Evolutionary conservation across 106 monocot genomes (phyloP), one percentile per base, ranked within the genome.

Genomic region (Amphibolis antarctica): DNA sequence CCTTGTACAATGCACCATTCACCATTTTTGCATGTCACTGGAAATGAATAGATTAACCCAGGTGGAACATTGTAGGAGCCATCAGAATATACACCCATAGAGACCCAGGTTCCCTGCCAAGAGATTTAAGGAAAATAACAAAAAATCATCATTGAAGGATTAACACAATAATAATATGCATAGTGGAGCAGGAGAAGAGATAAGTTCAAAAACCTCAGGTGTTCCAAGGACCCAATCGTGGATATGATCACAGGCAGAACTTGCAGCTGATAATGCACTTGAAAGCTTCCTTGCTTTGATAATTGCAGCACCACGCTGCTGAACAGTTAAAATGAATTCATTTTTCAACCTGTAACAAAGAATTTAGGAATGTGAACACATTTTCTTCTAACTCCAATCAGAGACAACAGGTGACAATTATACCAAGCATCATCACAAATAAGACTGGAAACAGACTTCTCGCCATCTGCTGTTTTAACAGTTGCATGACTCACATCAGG

Each of bases 41-140:
- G 92, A 73, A 80, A 92, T 24, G 92, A 92, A 68, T 88, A 92
- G 42, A 92, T 85, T 28, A 92, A 62, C 44, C 92, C 92, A 63
- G 84, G 69, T 13, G 88, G 92, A 23, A 92, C 79, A 71, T 80
- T 69, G 57, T 92, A 92, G 2, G 92, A 92, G 42, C 88, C 92
- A 75, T 92, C 92, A 64, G 92, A 92, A 64, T 86, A 92, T 10
- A 92, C 92, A 26, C 92, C 92, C 92, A 92, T 92, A 58, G 92
- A 92, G 42, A 86, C 92, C 79, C 77, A 92, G 19, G 83, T 86
- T 63, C 86, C 92, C 92, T 92, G 69, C 13, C 10, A 59, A 19
- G 5, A 59, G 45, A 20, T 42, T n/a, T 13, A 53, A 24, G 36
- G 14, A 63, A 63, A 46, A 63, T 46, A 6, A 47, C 2, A 45